Conservation (phyloP, 768 basidiomycete species). For the Auriscalpium microsporum region DNA sequence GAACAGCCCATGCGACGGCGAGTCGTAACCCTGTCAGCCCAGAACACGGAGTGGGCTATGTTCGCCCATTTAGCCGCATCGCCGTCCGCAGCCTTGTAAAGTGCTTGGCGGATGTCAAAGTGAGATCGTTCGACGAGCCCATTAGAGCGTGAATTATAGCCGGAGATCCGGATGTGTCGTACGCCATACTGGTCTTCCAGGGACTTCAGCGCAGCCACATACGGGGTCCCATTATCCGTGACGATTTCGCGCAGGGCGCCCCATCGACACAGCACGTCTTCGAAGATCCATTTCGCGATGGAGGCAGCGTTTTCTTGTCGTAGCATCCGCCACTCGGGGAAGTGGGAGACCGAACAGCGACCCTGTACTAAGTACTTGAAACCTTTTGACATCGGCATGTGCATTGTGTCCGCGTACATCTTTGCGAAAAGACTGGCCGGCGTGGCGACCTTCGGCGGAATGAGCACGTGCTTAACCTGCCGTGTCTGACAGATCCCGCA, state of each 20-base stretch:
- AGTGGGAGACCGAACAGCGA: constrained; percentile 25
- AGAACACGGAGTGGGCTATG: constrained; percentile 22
- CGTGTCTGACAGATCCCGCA: constrained; percentile 33
- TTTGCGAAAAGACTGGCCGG: constrained; percentile 24
- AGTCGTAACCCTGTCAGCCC: constrained; percentile 29
- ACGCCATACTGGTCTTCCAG: constrained; percentile 25
- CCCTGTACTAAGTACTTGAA: constrained; percentile 31
- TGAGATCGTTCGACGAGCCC: constrained; percentile 27
- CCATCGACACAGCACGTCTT: constrained; percentile 32
- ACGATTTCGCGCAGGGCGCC: constrained; percentile 30
- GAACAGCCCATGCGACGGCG: constrained; percentile 24
- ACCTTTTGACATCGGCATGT: constrained; percentile 26
- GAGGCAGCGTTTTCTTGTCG: constrained; percentile 20
- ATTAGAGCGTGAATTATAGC: constrained; percentile 37
- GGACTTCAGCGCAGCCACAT: constrained; percentile 19
- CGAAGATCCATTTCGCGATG: constrained; percentile 26
- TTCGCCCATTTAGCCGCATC: constrained; percentile 26
- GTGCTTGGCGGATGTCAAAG: constrained; percentile 24
- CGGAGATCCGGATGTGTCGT: constrained; percentile 30
- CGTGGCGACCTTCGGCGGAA: constrained; percentile 14
- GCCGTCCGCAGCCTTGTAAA: constrained; percentile 28
- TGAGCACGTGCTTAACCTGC: constrained; percentile 13
- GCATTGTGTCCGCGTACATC: constrained; percentile 33
- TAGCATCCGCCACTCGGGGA: constrained; percentile 25
- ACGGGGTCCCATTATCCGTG: constrained; percentile 33